phyloP scores from a whole-genome alignment of 352 stramenopile genomes.

The Phytophthora ramorum region DNA sequence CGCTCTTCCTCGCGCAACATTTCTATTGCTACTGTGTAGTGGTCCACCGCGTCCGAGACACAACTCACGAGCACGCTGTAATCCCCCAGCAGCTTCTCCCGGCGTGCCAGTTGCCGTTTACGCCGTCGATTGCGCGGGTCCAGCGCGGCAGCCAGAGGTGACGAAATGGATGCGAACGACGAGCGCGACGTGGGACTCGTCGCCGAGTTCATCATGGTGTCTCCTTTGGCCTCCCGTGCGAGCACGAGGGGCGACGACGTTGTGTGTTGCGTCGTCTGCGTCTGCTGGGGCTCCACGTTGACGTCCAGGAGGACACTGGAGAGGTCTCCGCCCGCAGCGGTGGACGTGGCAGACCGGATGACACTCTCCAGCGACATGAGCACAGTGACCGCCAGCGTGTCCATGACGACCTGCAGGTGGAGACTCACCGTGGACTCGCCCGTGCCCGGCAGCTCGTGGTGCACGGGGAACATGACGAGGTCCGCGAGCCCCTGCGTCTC shows the following conservation, averaged over 20 bases:
- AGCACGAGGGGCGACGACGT: conserved; percentile 38
- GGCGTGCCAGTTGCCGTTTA: conserved; percentile 62
- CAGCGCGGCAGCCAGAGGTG: conserved; percentile 38
- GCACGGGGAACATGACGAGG: conserved; percentile 86
- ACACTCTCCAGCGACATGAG: conserved; percentile 85
- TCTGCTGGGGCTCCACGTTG: conserved; percentile 66
- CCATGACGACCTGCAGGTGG: conserved; percentile 82
- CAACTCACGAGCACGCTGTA: conserved; percentile 78
- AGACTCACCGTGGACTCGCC: conserved; percentile 81
- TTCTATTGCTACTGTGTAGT: conserved; percentile 76
- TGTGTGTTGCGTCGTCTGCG: conserved; percentile 23
- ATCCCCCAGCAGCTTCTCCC: conserved; percentile 84
- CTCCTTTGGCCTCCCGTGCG: conserved; percentile 20
- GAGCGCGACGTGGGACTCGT: conserved; percentile 27
- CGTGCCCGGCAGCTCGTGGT: conserved; percentile 66
- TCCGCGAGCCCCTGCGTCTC: conserved; percentile 66
- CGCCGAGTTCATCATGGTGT: conserved; percentile 13
- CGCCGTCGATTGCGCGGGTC: conserved; percentile 54
- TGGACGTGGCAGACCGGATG: conserved; percentile 63
- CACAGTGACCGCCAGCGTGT: conserved; percentile 83
- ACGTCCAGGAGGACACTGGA: conserved; percentile 74
- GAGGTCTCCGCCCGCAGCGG: conserved; percentile 34
- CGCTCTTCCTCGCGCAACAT: conserved; percentile 82
- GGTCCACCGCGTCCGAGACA: conserved; percentile 68
- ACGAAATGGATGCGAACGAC: conserved; percentile 43